Percentiles rank a stretch among this genome's conserved stretches.
Evolutionary conservation across 1,139 yeast species (phyloP).

Genomic region (Kodamaea ohmeri): DNA sequence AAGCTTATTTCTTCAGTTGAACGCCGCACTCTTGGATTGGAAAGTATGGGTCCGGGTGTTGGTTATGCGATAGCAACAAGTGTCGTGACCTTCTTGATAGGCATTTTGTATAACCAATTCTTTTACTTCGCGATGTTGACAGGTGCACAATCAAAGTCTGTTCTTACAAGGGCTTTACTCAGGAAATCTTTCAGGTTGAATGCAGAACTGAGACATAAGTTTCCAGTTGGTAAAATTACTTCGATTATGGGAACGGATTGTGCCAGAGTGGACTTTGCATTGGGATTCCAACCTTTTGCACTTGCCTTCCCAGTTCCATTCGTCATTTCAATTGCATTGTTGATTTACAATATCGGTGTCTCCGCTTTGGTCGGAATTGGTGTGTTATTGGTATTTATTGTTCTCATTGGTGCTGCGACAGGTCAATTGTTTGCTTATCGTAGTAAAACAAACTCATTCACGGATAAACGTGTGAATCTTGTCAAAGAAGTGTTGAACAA

Average conservation of each 20-base stretch:
- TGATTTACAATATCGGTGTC: constrained; percentile 69
- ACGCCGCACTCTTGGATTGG: constrained; percentile 20
- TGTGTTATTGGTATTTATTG: constrained; percentile 27
- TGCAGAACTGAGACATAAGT: constrained; percentile 28
- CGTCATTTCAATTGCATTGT: constrained; percentile 60
- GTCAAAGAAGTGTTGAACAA: constrained; percentile 65
- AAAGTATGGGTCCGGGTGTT: constrained; percentile 29
- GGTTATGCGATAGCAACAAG: constrained; percentile 28
- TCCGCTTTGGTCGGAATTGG: constrained; percentile 67
- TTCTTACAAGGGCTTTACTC: constrained; percentile 32
- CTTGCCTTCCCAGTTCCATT: constrained; percentile 60
- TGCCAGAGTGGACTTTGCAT: constrained; percentile 73
- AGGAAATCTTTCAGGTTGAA: constrained; percentile 31
- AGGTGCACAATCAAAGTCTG: constrained; percentile 34
- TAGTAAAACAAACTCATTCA: constrained; percentile 41
- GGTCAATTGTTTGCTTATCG: constrained; percentile 42
- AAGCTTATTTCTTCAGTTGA: constrained; percentile 32
- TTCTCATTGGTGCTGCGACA: constrained; percentile 39
- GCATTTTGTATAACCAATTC: constrained; percentile 56
- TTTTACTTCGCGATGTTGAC: constrained; percentile 56
- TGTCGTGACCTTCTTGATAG: constrained; percentile 25
- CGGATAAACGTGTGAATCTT: constrained; percentile 58
- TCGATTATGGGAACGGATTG: constrained; percentile 76
- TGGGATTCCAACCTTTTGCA: constrained; percentile 65
- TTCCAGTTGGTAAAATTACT: constrained; percentile 33